A percentile compares a stretch with the other conserved stretches of the same genome.
Conservation (phyloP, 495 filamentous ascomycete species). For the Talaromyces nanjingensis region DNA sequence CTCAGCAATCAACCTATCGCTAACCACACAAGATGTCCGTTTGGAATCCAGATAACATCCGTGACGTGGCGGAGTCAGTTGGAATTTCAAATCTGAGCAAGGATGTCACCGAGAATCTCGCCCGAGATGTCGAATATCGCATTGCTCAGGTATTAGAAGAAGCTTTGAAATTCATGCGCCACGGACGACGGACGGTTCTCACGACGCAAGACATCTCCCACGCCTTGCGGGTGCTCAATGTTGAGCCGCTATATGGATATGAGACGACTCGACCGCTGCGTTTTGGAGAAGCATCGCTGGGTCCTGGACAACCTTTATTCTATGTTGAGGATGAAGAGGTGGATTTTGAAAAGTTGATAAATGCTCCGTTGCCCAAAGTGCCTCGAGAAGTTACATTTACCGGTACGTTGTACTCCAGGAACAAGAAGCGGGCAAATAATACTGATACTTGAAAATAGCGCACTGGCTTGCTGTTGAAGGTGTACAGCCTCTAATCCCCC, state of each 20-base stretch:
- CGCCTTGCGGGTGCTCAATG: conserved; percentile 76
- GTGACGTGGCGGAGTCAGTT: conserved; percentile 91
- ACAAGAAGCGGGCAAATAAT: background rate
- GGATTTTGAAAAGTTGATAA: conserved; percentile 97
- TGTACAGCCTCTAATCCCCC: conserved; percentile 89
- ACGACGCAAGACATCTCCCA: conserved; percentile 80
- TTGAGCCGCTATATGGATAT: conserved; percentile 94
- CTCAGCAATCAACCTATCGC: conserved; percentile 6
- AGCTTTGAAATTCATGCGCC: conserved; percentile 90
- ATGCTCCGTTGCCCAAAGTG: conserved; percentile 88
- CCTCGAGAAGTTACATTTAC: conserved; percentile 90
- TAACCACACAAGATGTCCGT: conserved; percentile 43
- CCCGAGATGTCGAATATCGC: conserved; percentile 92
- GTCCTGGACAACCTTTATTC: conserved; percentile 90
- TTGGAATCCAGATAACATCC: conserved; percentile 95
- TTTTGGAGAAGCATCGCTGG: conserved; percentile 89
- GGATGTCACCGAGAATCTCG: conserved; percentile 74
- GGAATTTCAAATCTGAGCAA: conserved; percentile 73
- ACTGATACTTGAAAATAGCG: conserved; percentile 42
- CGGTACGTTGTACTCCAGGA: conserved; percentile 42
- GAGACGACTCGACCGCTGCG: conserved; percentile 78
- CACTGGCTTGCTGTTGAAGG: conserved; percentile 97
- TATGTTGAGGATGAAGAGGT: conserved; percentile 98
- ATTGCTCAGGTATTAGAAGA: conserved; percentile 88
- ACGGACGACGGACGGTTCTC: conserved; percentile 72